Evolutionary conservation across 495 filamentous ascomycete genomes (phyloP).

Genomic region (Penicillium riverlandense): DNA sequence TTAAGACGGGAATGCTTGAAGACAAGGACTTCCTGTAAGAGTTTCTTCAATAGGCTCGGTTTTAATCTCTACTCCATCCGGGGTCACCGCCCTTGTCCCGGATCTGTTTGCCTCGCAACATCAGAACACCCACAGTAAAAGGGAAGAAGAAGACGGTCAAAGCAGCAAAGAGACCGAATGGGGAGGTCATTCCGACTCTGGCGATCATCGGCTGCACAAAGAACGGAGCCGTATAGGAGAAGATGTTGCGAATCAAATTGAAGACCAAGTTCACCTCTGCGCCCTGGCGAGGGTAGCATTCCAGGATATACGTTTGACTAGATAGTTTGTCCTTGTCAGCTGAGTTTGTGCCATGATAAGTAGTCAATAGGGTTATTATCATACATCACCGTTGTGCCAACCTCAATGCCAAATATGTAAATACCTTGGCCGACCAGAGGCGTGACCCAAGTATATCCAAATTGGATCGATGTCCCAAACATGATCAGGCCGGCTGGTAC

Average conservation of each 20-base stretch:
- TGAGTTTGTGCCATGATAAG: too few relatives aligned
- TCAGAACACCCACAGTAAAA: conserved; percentile 1
- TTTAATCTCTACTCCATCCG: conserved; percentile 1
- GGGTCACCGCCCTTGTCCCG: conserved; percentile 1
- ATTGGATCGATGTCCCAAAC: neutral
- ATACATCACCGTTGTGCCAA: conserved; percentile 2
- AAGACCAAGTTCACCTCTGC: conserved; percentile 2
- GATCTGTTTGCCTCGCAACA: conserved; percentile 1
- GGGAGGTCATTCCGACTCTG: neutral
- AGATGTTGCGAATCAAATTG: conserved; percentile 1
- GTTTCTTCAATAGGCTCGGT: neutral
- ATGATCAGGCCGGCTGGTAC: conserved; percentile 1
- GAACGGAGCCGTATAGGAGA: neutral
- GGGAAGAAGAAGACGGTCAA: conserved; percentile 1
- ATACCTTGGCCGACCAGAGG: neutral
- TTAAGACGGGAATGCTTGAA: too few relatives aligned
- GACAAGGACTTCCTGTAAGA: too few relatives aligned
- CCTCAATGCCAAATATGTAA: neutral
- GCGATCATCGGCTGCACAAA: conserved; percentile 1
- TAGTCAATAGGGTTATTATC: too few relatives aligned
- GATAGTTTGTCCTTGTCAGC: too few relatives aligned
- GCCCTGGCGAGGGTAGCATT: conserved; percentile 2
- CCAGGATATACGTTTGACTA: conserved; percentile 2
- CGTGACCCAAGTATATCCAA: conserved; percentile 1
- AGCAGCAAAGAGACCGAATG: neutral